phyloP scores from a whole-genome alignment of 495 filamentous ascomycete genomes.

The Penicillium daleae region DNA sequence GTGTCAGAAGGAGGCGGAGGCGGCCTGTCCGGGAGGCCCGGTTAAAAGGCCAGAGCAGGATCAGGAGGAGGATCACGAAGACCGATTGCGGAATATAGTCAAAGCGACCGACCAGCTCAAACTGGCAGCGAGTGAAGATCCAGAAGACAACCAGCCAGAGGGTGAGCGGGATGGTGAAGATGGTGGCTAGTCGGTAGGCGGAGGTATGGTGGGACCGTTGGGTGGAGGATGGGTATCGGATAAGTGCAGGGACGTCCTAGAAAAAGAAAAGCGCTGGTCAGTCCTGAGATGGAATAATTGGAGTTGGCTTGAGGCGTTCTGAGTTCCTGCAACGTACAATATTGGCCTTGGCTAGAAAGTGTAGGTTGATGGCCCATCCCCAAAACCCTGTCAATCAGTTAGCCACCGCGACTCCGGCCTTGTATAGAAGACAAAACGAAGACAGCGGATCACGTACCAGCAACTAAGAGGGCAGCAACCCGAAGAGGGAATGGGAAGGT shows the following conservation, averaged over 20 bases:
- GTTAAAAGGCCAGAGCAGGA: slow-evolving; percentile 75
- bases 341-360: slow-evolving; percentile 71
- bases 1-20: slow-evolving; percentile 68
- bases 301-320: slow-evolving; percentile 1
- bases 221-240: slow-evolving; percentile 73
- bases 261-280: slow-evolving; percentile 4
- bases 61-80: slow-evolving; percentile 67
- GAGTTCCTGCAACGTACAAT: slow-evolving; percentile 59
- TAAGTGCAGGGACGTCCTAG: slow-evolving; percentile 76
- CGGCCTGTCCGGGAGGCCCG: slow-evolving; percentile 73
- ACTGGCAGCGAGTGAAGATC: slow-evolving; percentile 70
- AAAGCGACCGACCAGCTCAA: slow-evolving; percentile 68
- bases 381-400: slow-evolving; percentile 66
- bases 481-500: slow-evolving; percentile 85
- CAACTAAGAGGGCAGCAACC: slow-evolving; percentile 74
- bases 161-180: slow-evolving; percentile 69
- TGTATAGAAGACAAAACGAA: not conserved
- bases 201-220: slow-evolving; percentile 75
- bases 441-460: slow-evolving; percentile 57
- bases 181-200: slow-evolving; percentile 78
- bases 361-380: slow-evolving; percentile 88
- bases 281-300: not conserved
- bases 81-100: slow-evolving; percentile 82
- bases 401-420: not conserved
- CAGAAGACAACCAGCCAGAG: slow-evolving; percentile 81